These are phyloP conservation scores for Penicillium sp. DNA, from an alignment of 2,329 filamentous ascomycete genomes.

Conservation along the genomic window DNA sequence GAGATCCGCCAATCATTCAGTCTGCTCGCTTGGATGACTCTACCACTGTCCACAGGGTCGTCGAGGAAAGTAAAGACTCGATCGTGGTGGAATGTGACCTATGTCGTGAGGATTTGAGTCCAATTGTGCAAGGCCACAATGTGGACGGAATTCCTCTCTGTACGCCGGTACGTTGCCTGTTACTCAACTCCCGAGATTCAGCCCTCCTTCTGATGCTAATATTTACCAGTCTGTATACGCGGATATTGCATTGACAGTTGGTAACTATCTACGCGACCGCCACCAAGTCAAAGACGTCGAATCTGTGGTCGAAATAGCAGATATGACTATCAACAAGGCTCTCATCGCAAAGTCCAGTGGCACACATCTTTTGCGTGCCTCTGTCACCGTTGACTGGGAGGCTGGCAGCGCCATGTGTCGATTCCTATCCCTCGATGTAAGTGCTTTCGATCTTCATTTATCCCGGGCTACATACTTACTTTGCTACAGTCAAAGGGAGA, in stretches of 20 bases:
- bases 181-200: not conserved
- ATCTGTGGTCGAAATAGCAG: conserved; percentile 19
- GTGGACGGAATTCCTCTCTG: conserved; percentile 28
- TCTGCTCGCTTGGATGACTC: not conserved
- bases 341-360: conserved; percentile 17
- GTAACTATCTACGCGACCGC: conserved; percentile 14
- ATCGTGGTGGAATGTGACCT: conserved; percentile 22
- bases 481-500: not conserved
- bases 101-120: conserved; percentile 15
- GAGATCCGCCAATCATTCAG: not conserved
- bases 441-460: not conserved
- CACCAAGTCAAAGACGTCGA: conserved; percentile 5
- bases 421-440: not conserved
- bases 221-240: conserved; percentile 16
- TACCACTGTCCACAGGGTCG: conserved; percentile 16
- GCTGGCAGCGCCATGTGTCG: not conserved
- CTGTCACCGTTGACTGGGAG: conserved; percentile 15
- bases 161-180: conserved; percentile 6
- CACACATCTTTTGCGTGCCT: conserved; percentile 17
- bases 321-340: conserved; percentile 26
- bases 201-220: not conserved
- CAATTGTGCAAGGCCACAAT: conserved; percentile 24
- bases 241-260: conserved; percentile 26
- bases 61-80: conserved; percentile 12
- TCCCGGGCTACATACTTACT: not conserved